A percentile compares a stretch with the other conserved stretches of the same genome.
Evolutionary conservation across 331 rosid species (phyloP).

Genomic region (Quercus phellos): DNA sequence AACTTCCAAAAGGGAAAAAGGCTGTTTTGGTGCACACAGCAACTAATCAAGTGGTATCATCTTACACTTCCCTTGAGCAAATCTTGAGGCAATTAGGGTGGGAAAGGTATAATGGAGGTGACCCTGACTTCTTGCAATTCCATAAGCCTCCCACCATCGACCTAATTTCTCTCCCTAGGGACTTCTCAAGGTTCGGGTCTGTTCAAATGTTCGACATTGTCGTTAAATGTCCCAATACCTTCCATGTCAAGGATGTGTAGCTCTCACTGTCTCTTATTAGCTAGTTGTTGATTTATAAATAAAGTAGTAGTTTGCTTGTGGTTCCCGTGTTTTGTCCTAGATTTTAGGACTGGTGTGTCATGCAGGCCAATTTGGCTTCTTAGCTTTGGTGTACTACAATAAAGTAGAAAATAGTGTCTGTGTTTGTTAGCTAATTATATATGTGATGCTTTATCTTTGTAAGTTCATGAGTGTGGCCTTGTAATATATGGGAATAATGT

Average conservation of each 20-base stretch:
- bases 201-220: slow-evolving; percentile 93
- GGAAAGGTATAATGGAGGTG: slow-evolving; percentile 95
- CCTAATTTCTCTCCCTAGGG: slow-evolving; percentile 81
- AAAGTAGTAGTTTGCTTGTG: not conserved
- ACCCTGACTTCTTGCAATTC: slow-evolving; percentile 72
- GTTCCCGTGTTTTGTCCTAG: not conserved
- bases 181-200: slow-evolving; percentile 79
- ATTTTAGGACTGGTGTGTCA: not conserved
- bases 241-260: slow-evolving; percentile 46
- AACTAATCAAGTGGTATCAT: slow-evolving; percentile 50
- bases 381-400: not conserved
- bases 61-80: slow-evolving; percentile 61
- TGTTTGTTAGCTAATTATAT: not conserved
- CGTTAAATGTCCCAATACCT: slow-evolving; percentile 74
- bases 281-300: not conserved
- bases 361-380: not conserved
- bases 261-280: not conserved
- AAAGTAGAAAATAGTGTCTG: not conserved
- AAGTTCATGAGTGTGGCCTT: not conserved
- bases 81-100: slow-evolving; percentile 70
- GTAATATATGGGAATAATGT: not conserved
- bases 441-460: not conserved
- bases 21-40: slow-evolving; percentile 56
- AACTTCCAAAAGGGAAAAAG: too few species aligned
- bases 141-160: slow-evolving; percentile 82